These are phyloP conservation scores for Saccharomyces pastorianus DNA, from an alignment of 1,139 yeast genomes.

Conservation along the genomic window DNA sequence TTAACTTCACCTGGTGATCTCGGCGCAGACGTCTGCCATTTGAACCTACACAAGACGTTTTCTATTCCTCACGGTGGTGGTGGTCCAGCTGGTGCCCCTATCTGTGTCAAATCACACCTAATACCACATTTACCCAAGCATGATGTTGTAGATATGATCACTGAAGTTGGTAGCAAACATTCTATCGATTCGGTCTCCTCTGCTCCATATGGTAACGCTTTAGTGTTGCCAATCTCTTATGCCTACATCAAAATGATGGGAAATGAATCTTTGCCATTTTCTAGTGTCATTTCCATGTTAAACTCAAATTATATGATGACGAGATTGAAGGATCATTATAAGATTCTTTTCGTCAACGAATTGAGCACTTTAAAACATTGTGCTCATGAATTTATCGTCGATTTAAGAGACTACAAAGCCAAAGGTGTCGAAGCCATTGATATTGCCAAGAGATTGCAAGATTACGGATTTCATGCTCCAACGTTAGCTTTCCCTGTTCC, in stretches of 20 bases:
- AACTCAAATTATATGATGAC: conserved; percentile 94
- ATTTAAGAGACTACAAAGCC: conserved; percentile 75
- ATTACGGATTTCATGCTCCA: conserved; percentile 97
- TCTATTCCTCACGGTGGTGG: conserved; percentile 99
- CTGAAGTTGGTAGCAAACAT: conserved; percentile 39
- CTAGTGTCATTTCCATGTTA: conserved; percentile 81
- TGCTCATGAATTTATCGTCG: conserved; percentile 94
- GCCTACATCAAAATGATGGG: conserved; percentile 94
- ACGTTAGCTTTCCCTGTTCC: conserved; percentile 98
- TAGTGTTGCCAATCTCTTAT: conserved; percentile 88
- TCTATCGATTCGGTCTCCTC: conserved; percentile 77
- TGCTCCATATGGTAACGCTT: conserved; percentile 94
- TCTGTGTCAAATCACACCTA: conserved; percentile 81
- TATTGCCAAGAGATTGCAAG: conserved; percentile 92
- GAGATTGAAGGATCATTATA: conserved; percentile 59
- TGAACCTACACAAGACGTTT: conserved; percentile 93
- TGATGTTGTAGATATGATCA: conserved; percentile 46
- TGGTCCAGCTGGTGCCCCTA: conserved; percentile 98
- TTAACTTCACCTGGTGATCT: conserved; percentile 94
- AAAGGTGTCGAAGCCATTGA: conserved; percentile 90
- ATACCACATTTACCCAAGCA: conserved; percentile 80
- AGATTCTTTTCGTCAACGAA: conserved; percentile 64
- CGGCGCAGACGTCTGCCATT: conserved; percentile 98
- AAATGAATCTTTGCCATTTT: conserved; percentile 69
- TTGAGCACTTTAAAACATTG: conserved; percentile 63